Evolutionary conservation across 257 asterid species (phyloP).

Genomic region (Primulina huaijiensis): DNA sequence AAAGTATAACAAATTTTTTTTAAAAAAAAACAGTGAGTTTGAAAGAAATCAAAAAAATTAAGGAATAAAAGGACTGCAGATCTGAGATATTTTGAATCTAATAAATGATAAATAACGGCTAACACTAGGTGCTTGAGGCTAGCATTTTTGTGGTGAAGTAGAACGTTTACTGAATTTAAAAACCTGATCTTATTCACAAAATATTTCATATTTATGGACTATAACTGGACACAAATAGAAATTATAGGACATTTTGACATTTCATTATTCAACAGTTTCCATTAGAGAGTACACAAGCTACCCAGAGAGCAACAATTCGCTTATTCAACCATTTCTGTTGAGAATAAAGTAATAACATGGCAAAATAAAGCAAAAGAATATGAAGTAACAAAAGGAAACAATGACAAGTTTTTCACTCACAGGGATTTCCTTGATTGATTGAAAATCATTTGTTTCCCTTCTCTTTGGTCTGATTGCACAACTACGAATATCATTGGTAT

Average conservation of each 20-base stretch:
- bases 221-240: neutral
- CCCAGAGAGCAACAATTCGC: neutral
- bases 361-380: neutral
- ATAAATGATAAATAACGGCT: neutral
- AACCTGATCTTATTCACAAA: neutral
- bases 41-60: neutral
- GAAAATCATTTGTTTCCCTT: slow-evolving; percentile 11
- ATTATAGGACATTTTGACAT: neutral
- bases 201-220: neutral
- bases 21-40: neutral
- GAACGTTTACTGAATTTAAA: neutral
- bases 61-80: neutral
- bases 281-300: neutral
- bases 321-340: neutral
- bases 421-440: slow-evolving; percentile 2
- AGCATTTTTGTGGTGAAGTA: neutral
- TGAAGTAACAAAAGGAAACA: slow-evolving; percentile 11
- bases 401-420: slow-evolving; percentile 28
- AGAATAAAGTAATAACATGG: neutral
- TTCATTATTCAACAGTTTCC: neutral
- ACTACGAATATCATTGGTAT: slow-evolving; percentile 30
- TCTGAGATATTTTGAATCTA: neutral
- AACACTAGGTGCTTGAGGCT: neutral
- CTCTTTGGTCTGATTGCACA: slow-evolving; percentile 40
- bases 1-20: neutral